Evolutionary conservation across 2,329 filamentous ascomycete species (phyloP), one percentile per base, ranked within the genome.

Genomic region (Trichoderma asperellum): DNA sequence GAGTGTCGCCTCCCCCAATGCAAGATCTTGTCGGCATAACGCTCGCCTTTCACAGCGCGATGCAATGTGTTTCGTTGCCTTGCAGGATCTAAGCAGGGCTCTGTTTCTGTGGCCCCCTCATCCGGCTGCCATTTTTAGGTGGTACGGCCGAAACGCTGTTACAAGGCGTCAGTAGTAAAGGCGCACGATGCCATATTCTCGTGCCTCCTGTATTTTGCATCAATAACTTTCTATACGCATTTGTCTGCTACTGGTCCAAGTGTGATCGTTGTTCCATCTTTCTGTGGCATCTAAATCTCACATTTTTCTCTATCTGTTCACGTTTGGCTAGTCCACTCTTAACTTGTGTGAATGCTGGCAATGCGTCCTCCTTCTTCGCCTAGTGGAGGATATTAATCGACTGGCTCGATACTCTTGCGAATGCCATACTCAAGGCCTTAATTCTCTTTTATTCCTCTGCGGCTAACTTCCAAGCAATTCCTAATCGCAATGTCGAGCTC

Each of bases 381-480:
- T 57, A 32, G 62, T 64, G 34, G 35, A 40, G 24, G 49, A 52
- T 55, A 56, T 43, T 49, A 58, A 16, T 58, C 53, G 21, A 35
- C 53, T 29, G 21, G 55, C n/a, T 12, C 40, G 24, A 35, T 58
- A 57, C 14, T 49, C 53, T 40, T 21, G 18, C 56, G 29, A 8
- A 59, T 59, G 53, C 12, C 16, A 18, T n/a, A 62, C 32, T 62
- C n/a, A 37, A 32, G 34, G 24, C 21, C n/a, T 58, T 43, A 10
- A 47, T 52, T 66, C 34, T 63, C n/a, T 16, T 63, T 43, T 7
- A 10, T n/a, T 49, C 55, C 27, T 71, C 67, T 72, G 81, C 81
- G 80, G 81, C 82, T 83, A 82, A 81, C 78, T 77, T 84, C 82
- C 83, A 75, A 75, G 35, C 68, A 73, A 72, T 72, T 70, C 69